Base-by-base conservation (phyloP, 2,329 filamentous ascomycete species). In the Fusarium sp. region DNA sequence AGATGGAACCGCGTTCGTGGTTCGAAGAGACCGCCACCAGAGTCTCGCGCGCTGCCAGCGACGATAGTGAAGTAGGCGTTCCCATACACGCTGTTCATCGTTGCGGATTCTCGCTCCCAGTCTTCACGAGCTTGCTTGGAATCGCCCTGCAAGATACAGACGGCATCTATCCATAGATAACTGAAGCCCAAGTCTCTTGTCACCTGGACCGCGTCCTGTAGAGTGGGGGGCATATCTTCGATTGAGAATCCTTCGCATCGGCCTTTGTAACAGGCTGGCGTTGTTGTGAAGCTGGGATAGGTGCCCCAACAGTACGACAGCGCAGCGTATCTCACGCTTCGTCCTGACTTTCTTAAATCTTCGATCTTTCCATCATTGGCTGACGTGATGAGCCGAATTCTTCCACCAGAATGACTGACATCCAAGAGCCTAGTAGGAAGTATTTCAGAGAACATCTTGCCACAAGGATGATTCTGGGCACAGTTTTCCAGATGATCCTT, bases 341-440 rank as follows among this genome's bases (percentile, higher is more conserved):
- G 14, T 6, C 20, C 43, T 25, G 22, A 10, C 0, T 1, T 6
- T 25, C 0, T 25, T 20, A 47, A 15, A 0, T 25, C 1, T 12
- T 15, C 10, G 4, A 47, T 25, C 43, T 22, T 47, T 47, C 17
- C 20, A 10, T 47, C 7, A 0, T 17, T 15, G 43, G 14, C 4
- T 6, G 43, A 17, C 4, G 43, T 25, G 22, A 47, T 25, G 14
- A 47, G 43, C 7, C 4, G 20, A 10, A 47, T 25, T 25, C 2
- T 47, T 0, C 43, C 43, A 17, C 15, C 43, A 10, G 22, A 10
- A 25, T 15, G 43, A 15, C 43, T 3, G 14, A 47, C 22, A 47
- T 47, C 20, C 14, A 47, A 25, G 12, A 47, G 43, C 2, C 43
- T 15, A 47, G 43, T 47, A 17, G 43, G 43, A 17, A 47, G 20